These are phyloP conservation scores for Candida bentonensis DNA, from an alignment of 805 yeast species.

Conservation along the genomic window DNA sequence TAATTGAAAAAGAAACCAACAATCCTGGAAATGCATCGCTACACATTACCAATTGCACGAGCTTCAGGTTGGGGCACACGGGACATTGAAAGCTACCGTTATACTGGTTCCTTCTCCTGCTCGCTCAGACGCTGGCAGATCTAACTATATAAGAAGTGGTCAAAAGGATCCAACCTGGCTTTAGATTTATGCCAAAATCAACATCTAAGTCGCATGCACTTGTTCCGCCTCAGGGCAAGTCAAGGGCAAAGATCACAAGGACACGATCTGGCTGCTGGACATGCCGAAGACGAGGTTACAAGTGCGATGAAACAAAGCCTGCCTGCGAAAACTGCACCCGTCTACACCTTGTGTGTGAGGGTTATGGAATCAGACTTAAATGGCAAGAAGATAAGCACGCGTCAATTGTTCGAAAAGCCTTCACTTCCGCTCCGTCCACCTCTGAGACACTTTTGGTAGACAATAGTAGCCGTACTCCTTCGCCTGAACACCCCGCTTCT, in stretches of 20 bases:
- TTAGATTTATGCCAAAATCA: not conserved
- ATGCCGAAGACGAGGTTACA: constrained; percentile 13
- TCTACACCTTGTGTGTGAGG: constrained; percentile 11
- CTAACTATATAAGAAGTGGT: too few species aligned
- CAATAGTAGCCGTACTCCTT: too few species aligned
- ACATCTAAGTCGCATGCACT: not conserved
- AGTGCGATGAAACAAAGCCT: constrained; percentile 16
- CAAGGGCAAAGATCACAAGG: constrained; percentile 11
- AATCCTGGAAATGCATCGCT: not conserved
- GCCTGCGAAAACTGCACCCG: constrained; percentile 11
- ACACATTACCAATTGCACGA: not conserved
- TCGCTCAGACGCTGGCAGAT: too few species aligned
- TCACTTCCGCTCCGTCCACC: too few species aligned
- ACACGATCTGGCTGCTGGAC: constrained; percentile 14
- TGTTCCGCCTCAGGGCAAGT: not conserved
- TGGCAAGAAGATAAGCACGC: constrained; percentile 13
- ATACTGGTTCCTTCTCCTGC: not conserved
- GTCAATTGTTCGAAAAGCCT: not conserved
- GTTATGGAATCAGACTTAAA: constrained; percentile 14
- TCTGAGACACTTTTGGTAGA: too few species aligned
- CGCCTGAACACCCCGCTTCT: too few species aligned
- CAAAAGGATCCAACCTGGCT: too few species aligned
- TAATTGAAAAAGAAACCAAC: not conserved
- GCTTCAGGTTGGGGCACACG: not conserved
- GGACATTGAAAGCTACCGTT: not conserved